A percentile compares a stretch with the other conserved stretches of the same genome.
phyloP scores from a whole-genome alignment of 345 rosid species.

The Rhizophora apiculata region DNA sequence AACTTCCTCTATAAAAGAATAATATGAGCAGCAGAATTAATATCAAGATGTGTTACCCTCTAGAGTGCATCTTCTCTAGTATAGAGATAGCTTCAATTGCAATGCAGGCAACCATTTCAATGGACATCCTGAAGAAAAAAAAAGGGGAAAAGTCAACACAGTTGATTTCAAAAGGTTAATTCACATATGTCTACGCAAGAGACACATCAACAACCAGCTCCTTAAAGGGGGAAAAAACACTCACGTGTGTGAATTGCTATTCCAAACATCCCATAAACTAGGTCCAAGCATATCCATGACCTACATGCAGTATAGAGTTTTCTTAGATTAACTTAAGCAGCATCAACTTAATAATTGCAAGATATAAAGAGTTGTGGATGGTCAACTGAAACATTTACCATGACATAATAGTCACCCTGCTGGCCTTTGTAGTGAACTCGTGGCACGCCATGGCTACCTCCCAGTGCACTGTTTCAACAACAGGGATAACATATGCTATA shows the following conservation, averaged over 20 bases:
- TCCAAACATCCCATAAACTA: conserved; percentile 88
- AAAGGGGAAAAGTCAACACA: neutral
- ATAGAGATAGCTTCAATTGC: conserved; percentile 90
- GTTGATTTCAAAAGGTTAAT: neutral
- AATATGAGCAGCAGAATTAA: conserved; percentile 1
- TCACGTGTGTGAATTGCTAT: conserved; percentile 60
- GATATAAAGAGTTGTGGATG: neutral
- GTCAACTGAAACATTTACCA: conserved; percentile 45
- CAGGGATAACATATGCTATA: neutral
- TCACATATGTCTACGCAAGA: neutral
- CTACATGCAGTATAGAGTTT: conserved; percentile 31
- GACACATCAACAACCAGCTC: neutral
- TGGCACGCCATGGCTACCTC: conserved; percentile 85
- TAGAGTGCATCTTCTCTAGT: conserved; percentile 83
- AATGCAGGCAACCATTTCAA: conserved; percentile 87
- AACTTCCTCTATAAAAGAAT: neutral
- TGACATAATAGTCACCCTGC: conserved; percentile 78
- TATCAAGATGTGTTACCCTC: conserved; percentile 51
- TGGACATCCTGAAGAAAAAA: conserved; percentile 57
- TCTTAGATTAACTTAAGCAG: no score
- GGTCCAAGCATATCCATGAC: conserved; percentile 95
- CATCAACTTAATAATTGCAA: neutral
- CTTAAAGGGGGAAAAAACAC: conserved; percentile 14
- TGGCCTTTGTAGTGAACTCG: conserved; percentile 79
- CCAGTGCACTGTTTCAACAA: conserved; percentile 52